Conservation (phyloP, 805 yeast species). For the Teunomyces aglyptinius region DNA sequence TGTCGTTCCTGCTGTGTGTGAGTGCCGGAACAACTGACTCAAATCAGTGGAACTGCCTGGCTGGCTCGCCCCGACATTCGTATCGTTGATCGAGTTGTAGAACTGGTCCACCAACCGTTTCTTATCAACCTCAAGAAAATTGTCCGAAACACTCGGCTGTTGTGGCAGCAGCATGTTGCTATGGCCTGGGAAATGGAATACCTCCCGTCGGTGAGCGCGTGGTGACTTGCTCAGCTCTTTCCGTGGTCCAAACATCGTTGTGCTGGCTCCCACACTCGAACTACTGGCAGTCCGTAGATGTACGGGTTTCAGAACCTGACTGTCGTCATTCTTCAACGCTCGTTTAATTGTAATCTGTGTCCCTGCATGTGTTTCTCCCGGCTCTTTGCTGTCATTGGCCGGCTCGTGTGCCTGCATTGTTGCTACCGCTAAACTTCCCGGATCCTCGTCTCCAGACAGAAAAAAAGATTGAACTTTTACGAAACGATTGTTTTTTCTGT, state of each 20-base stretch:
- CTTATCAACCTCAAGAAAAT: conserved; percentile 15
- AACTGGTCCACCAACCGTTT: conserved; percentile 43
- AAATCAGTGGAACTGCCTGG: background rate
- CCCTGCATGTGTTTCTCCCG: background rate
- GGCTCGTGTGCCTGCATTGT: background rate
- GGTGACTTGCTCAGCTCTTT: background rate
- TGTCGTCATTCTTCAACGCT: background rate
- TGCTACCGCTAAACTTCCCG: background rate
- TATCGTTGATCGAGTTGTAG: conserved; percentile 26
- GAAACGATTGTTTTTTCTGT: background rate
- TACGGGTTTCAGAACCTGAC: background rate
- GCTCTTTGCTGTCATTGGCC: background rate
- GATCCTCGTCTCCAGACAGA: background rate
- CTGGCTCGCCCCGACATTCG: background rate
- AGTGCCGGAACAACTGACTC: background rate
- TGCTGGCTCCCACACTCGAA: background rate
- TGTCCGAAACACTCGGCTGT: background rate
- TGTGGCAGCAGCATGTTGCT: background rate
- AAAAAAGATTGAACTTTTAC: background rate
- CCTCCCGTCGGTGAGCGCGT: background rate
- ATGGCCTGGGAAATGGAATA: background rate
- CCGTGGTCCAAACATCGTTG: background rate
- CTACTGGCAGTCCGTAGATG: background rate
- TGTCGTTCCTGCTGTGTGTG: background rate
- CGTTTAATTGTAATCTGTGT: background rate